Evolutionary conservation across 371 early-diverging fungal genomes (phyloP), one percentile per base, ranked within the genome.

Genomic region (Zychaea mexicana): DNA sequence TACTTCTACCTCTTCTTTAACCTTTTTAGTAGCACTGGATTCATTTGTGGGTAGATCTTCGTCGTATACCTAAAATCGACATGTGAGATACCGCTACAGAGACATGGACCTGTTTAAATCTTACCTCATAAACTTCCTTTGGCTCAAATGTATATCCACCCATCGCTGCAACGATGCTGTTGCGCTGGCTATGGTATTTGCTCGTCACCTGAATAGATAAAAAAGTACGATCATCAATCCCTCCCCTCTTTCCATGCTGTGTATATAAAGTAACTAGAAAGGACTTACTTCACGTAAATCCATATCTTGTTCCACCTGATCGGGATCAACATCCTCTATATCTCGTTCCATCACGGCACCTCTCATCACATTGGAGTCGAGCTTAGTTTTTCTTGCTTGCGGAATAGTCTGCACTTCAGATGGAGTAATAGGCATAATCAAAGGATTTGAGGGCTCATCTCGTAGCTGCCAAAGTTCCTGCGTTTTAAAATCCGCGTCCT

Each of bases 281-380:
- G 42, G 12, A 42, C 36, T 42, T 74, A 79, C 81, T 68, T 86
- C 85, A 33, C 78, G 70, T 39, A 84, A 61, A 61, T 85, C 77
- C 87, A 87, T 85, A 32, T 87, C 85, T 9, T 83, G 82, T 60
- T 85, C 84, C 10, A 84, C 74, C 45, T 79, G 68, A 17, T 87
- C 85, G 27, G 81, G 56, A 59, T 87, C 81, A 3, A 85, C 73
- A 15, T 77, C 66, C 7, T 73, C 81, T n/a, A 74, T 71, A 0
- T 83, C 82, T n/a, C 75, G 75, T 67, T 87, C 85, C 57, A 83
- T 76, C 5, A 87, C 82, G 4, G 72, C 73, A 15, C 84, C 85
- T 57, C 75, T 75, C 86, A 86, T 81, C 4, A 77, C 63, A 2
- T 77, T 69, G 7, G 82, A 82, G 49, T 86, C 86, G 47, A 82